Evolutionary conservation across 805 yeast genomes (phyloP), one percentile per base, ranked within the genome.

Genomic region (Kluyveromyces dobzhanskii): DNA sequence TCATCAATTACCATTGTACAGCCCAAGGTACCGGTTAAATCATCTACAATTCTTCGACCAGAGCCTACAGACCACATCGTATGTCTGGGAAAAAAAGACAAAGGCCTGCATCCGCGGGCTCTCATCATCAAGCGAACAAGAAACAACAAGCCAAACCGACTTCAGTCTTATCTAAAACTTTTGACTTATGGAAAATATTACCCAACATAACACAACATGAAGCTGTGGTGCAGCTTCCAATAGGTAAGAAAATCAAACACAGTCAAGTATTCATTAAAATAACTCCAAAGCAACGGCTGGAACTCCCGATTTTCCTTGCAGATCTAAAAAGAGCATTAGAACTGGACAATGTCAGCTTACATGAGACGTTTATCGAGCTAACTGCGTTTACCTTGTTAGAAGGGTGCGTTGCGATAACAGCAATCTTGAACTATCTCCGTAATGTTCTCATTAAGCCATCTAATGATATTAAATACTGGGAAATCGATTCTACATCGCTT

Each of bases 351-450:
- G 9, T 34, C 6, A 18, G 13, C 5, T 17, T 34, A 12, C 30
- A 34, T 26, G 21, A 25, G 14, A 17, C 18, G 13, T 34, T 34
- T 17, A 34, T 34, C 12, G 37, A 34, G 19, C 19, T 34, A n/a
- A 34, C 23, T 18, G n/a, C 29, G 5, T 34, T 34, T 16, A 17
- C 37, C n/a, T 4, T 34, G 3, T n/a, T 34, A 16, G 27, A 34
- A 34, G 37, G 18, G 11, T 34, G 37, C 24, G 29, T 34, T 16
- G 37, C 29, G 5, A 4, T 34, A 16, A 34, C 37, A n/a, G 37
- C 37, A 13, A 17, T 34, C 5, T 11, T 24, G 10, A 34, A 34
- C 30, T 26, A 34, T 19, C 30, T 34, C 9, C 18, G 24, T 12
- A 7, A 26, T 10, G 7, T 24, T 9, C 4, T 12, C 10, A 4